Percentiles rank a stretch among this genome's conserved stretches.
phyloP scores from a whole-genome alignment of 257 asterid species.

The Jaltomata sinuosa region DNA sequence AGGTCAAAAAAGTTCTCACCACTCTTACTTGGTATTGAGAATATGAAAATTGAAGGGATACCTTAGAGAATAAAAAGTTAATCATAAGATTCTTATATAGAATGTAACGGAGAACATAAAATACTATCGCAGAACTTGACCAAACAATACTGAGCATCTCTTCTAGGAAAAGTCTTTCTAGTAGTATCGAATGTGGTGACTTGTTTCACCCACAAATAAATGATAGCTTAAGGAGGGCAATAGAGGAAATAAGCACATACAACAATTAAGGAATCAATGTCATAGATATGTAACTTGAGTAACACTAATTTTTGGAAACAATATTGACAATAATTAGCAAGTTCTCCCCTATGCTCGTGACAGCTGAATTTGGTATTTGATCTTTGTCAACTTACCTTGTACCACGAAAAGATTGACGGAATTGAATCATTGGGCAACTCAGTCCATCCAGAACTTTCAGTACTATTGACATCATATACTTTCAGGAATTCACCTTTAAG shows the following conservation, averaged over 20 bases:
- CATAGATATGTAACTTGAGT: background rate
- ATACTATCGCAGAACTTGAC: background rate
- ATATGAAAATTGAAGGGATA: background rate
- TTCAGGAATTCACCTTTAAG: slow-evolving; percentile 61
- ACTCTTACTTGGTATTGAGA: background rate
- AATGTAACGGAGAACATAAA: background rate
- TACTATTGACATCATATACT: slow-evolving; percentile 28
- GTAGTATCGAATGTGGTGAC: background rate
- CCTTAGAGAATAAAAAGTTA: background rate
- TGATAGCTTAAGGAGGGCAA: background rate
- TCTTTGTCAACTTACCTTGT: slow-evolving; percentile 38
- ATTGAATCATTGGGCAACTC: slow-evolving; percentile 37
- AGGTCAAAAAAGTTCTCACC: background rate
- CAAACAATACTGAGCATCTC: background rate
- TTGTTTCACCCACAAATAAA: background rate
- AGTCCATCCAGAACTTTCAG: slow-evolving; percentile 37
- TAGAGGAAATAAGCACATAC: background rate
- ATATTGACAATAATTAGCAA: background rate
- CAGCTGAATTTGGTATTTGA: background rate
- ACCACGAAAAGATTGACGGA: slow-evolving; percentile 69
- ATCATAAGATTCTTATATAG: background rate
- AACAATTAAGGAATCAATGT: background rate
- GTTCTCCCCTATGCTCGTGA: background rate
- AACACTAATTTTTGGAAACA: background rate
- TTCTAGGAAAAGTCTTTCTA: background rate